A percentile compares a stretch with the other conserved stretches of the same genome.
phyloP scores from a whole-genome alignment of 257 asterid species.

The Solanum appendiculatum region DNA sequence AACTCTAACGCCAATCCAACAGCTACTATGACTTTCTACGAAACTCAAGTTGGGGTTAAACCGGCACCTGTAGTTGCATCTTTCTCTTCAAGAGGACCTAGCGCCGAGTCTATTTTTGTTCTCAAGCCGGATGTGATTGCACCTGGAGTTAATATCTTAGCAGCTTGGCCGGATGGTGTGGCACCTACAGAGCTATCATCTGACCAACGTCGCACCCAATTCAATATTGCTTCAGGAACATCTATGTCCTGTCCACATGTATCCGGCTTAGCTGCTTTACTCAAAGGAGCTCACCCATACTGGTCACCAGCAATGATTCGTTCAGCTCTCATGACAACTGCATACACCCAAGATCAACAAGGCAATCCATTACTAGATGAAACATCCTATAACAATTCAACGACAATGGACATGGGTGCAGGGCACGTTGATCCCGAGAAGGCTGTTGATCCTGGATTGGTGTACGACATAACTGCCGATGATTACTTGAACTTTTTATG shows the following conservation, averaged over 20 bases:
- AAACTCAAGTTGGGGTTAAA: slow-evolving; percentile 46
- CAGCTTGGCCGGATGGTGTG: slow-evolving; percentile 74
- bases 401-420: slow-evolving; percentile 59
- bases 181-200: slow-evolving; percentile 49
- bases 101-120: slow-evolving; percentile 23
- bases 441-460: slow-evolving; percentile 75
- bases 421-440: slow-evolving; percentile 75
- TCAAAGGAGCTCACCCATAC: slow-evolving; percentile 79
- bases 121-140: slow-evolving; percentile 80
- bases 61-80: slow-evolving; percentile 94
- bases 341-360: slow-evolving; percentile 31
- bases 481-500: slow-evolving; percentile 69
- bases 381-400: slow-evolving; percentile 31
- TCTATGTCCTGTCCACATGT: slow-evolving; percentile 95
- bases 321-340: slow-evolving; percentile 85
- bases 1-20: slow-evolving; percentile 37
- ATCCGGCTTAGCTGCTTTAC: slow-evolving; percentile 75
- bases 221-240: slow-evolving; percentile 71
- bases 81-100: slow-evolving; percentile 84
- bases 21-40: slow-evolving; percentile 53
- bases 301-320: slow-evolving; percentile 97
- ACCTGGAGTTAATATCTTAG: slow-evolving; percentile 86
- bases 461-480: slow-evolving; percentile 34
- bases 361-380: slow-evolving; percentile 61
- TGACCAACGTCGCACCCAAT: slow-evolving; percentile 48